phyloP scores from a whole-genome alignment of 2,329 filamentous ascomycete species.

The Ophiosphaerella narmari region DNA sequence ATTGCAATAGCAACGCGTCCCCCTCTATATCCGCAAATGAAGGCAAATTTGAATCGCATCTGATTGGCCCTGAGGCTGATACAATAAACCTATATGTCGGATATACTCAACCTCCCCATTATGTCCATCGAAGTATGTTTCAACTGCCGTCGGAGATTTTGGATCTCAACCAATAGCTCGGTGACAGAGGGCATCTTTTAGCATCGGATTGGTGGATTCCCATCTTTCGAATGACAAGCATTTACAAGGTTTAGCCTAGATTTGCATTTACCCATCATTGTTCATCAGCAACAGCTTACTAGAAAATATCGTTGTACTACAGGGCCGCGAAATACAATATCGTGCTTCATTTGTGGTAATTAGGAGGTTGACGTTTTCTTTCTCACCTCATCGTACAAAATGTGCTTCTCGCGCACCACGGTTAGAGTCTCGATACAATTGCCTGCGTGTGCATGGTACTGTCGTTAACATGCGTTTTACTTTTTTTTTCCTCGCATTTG shows the following conservation, averaged over 20 bases:
- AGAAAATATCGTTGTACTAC: conserved; percentile 3
- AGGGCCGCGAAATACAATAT: conserved; percentile 13
- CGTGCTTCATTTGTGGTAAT: conserved; percentile 14
- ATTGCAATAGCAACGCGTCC: background rate
- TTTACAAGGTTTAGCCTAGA: background rate
- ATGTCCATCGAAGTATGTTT: background rate
- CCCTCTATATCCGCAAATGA: background rate
- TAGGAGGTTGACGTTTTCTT: background rate
- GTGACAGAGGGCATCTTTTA: background rate
- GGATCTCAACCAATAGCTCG: background rate
- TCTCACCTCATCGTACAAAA: conserved; percentile 6
- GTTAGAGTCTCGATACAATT: background rate
- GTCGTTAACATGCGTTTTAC: background rate
- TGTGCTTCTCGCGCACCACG: background rate
- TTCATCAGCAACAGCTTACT: background rate
- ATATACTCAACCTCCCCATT: background rate
- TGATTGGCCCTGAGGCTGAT: no score
- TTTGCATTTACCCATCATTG: conserved; percentile 10
- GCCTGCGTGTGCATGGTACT: background rate
- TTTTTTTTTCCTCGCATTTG: conserved; percentile 6
- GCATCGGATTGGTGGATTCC: conserved; percentile 2
- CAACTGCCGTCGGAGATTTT: conserved; percentile 9
- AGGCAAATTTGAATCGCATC: background rate
- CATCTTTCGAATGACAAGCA: background rate
- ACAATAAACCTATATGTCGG: background rate